Conservation (phyloP, 1,284 basidiomycete species). For the Cerioporus squamosus region DNA sequence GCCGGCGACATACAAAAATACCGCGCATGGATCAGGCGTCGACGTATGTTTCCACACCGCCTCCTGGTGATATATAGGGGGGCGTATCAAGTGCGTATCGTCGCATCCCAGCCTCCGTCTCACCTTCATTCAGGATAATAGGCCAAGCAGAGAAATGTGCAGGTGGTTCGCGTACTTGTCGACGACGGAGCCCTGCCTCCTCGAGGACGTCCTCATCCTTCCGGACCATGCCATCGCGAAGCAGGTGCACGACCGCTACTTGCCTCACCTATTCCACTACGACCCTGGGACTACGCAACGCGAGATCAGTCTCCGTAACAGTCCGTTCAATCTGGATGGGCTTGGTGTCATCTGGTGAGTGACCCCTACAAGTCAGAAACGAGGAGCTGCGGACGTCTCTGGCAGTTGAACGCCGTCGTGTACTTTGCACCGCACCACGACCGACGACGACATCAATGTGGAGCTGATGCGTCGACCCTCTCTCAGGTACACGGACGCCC, state of each 20-base stretch:
- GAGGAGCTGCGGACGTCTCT: neutral
- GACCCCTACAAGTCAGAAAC: too few species aligned
- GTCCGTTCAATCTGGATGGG: conserved; percentile 37
- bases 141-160: conserved; percentile 25
- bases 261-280: conserved; percentile 36
- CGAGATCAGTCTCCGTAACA: conserved; percentile 35
- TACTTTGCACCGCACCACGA: too few species aligned
- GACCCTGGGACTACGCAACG: conserved; percentile 28
- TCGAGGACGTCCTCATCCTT: conserved; percentile 42
- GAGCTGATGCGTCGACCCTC: neutral
- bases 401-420: neutral
- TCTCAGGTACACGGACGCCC: conserved; percentile 30
- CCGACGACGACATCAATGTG: too few species aligned
- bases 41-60: too few species aligned
- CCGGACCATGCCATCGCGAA: conserved; percentile 39
- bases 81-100: too few species aligned
- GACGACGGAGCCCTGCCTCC: conserved; percentile 37
- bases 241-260: conserved; percentile 41
- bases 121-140: neutral
- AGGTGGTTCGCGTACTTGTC: conserved; percentile 45
- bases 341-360: conserved; percentile 34
- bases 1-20: too few species aligned
- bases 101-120: too few species aligned
- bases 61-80: too few species aligned
- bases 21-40: too few species aligned